Percentiles rank a stretch among this genome's conserved stretches.
These are phyloP conservation scores for Parastagonospora nodorum DNA, from an alignment of 2,329 filamentous ascomycete genomes.

Conservation along the genomic window DNA sequence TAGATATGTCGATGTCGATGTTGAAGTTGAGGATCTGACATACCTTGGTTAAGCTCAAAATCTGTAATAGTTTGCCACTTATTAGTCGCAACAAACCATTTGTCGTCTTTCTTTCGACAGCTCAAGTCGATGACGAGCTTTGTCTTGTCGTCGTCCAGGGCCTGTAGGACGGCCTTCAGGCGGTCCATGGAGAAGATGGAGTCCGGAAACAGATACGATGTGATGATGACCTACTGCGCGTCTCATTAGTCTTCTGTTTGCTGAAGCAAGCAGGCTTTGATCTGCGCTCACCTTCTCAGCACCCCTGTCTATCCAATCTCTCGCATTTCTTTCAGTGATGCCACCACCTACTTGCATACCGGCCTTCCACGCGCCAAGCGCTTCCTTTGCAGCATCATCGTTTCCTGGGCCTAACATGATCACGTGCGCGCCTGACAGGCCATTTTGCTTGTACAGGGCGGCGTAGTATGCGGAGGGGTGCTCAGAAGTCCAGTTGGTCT, in stretches of 20 bases:
- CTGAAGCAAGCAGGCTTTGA: neutral
- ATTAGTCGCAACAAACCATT: constrained; percentile 98
- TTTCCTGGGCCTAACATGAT: constrained; percentile 96
- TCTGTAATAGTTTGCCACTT: constrained; percentile 99
- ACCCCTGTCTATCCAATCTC: constrained; percentile 82
- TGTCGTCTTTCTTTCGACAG: constrained; percentile 75
- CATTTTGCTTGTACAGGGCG: constrained; percentile 75
- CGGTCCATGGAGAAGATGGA: constrained; percentile 79
- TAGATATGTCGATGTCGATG: too few relatives aligned
- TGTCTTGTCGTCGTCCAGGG: constrained; percentile 73
- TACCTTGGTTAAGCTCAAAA: constrained; percentile 89
- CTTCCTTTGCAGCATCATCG: constrained; percentile 76
- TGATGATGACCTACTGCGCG: constrained; percentile 83
- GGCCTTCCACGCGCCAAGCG: constrained; percentile 76
- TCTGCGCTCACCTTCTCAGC: constrained; percentile 76
- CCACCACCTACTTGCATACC: constrained; percentile 92
- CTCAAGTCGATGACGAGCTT: constrained; percentile 95
- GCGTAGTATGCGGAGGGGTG: constrained; percentile 84
- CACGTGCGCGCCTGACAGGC: constrained; percentile 81
- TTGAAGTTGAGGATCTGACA: constrained; percentile 10
- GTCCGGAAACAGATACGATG: constrained; percentile 88
- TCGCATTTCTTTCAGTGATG: constrained; percentile 83
- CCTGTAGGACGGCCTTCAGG: constrained; percentile 73
- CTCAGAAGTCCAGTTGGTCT: constrained; percentile 91
- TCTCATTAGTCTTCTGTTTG: constrained; percentile 14